These are phyloP conservation scores for Saccharomyces hybrid DNA, from an alignment of 1,139 yeast genomes.

Conservation along the genomic window DNA sequence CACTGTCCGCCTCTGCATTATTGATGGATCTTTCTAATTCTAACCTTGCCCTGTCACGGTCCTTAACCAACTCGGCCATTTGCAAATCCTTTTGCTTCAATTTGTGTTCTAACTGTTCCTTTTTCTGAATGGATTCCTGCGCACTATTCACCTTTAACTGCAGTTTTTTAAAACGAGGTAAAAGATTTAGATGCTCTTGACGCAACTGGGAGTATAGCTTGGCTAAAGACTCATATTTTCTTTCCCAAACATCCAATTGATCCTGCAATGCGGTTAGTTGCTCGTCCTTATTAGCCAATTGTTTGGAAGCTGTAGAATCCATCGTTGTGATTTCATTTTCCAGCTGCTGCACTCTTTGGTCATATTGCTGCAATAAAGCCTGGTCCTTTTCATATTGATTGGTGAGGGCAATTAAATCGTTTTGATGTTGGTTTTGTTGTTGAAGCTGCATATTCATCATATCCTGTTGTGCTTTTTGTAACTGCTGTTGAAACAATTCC, in stretches of 20 bases:
- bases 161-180: conserved; percentile 71
- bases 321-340: conserved; percentile 64
- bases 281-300: conserved; percentile 71
- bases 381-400: conserved; percentile 87
- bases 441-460: conserved; percentile 33
- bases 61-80: conserved; percentile 81
- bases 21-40: conserved; percentile 53
- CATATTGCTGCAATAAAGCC: conserved; percentile 76
- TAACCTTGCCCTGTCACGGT: conserved; percentile 80
- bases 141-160: conserved; percentile 91
- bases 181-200: conserved; percentile 78
- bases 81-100: conserved; percentile 80
- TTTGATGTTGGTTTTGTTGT: conserved; percentile 69
- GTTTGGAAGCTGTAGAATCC: conserved; percentile 62
- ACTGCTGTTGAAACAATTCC: conserved; percentile 66
- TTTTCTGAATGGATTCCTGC: conserved; percentile 80
- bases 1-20: neutral
- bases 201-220: conserved; percentile 84
- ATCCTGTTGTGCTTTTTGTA: conserved; percentile 41
- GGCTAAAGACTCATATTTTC: conserved; percentile 83
- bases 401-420: conserved; percentile 65
- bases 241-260: conserved; percentile 72
- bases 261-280: conserved; percentile 62
- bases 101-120: conserved; percentile 78
- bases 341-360: conserved; percentile 71